Base-by-base conservation (phyloP, 768 basidiomycete genomes). In the Leccinum fibrillosum region DNA sequence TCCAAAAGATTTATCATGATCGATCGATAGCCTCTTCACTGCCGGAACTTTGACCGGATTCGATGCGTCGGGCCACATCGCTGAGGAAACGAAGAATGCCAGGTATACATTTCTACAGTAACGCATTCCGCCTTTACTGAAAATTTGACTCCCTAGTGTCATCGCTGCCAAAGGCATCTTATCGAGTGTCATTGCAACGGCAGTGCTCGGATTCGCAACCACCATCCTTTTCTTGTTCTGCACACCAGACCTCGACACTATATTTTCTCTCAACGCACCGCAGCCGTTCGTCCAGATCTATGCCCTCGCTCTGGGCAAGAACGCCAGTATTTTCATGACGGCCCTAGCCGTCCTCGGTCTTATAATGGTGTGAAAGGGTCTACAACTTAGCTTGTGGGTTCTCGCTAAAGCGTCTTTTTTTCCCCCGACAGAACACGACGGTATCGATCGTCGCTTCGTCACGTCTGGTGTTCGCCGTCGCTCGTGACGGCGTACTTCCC, bases 231-330 rank as follows among this genome's bases (percentile, higher is more conserved):
- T 92, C 76, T 74, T 94, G 34, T 94, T 92, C 71, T 93, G 90
- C 72, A 87, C 85, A 2, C 92, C 92, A 3, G 86, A 90, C 66
- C 77, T 92, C 59, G 81, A 91, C 63, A 80, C 82, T 0, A 73
- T 94, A 28, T 94, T 93, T 69, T 73, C 86, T 4, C 77, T 95
- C 19, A 75, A 83, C 28, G 91, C 93, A 0, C 94, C 94, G 0
- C 93, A 97, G 67, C 94, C 94, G 0, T 97, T 95, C 62, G 93
- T 95, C 12, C 89, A 87, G 64, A 79, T 97, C 12, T 96, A 94
- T 69, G 86, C 86, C 1, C 73, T 92, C 54, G 92, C 94, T 1
- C 74, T 96, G 4, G 94, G 94, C 7, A 86, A 81, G 67, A 85
- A 84, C 12, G 85, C 84, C 0, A 88, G 90, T 64, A 78, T 91